Evolutionary conservation across 2,329 filamentous ascomycete genomes (phyloP), one percentile per base, ranked within the genome.

Genomic region (Tolypocladium sp.): DNA sequence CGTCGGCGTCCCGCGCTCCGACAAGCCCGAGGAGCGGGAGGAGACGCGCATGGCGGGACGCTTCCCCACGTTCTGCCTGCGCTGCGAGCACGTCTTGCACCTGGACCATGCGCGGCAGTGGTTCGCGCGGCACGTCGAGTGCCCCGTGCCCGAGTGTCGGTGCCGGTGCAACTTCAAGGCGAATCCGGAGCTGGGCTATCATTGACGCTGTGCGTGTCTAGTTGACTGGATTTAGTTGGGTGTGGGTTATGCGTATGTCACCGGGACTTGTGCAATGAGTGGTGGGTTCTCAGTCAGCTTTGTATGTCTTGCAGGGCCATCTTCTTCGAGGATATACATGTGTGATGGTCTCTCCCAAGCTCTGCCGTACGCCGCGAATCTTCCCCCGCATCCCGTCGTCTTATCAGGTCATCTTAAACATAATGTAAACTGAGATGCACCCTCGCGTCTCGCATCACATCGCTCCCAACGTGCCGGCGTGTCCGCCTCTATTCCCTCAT

Each of bases 41-140:
- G 80, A 84, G 64, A 72, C 74, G 52, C 71, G 74, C 65, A 72
- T 79, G 70, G 79, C 80, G 53, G 82, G 82, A 3, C 77, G 79
- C 53, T 88, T 89, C 66, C 83, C 85, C n/a, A 87, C 84, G 0
- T 89, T 89, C 66, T 89, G 86, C 62, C 76, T 89, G 51, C 80
- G 81, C 64, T 89, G 86, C 68, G 85, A 88, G 66, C 86, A 89
- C 67, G 84, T 87, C 12, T 72, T 86, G 66, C 86, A 89, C 65
- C 76, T 88, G 59, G 86, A 88, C 64, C 86, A 89, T 67, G 85
- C 85, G 7, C 73, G 83, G 64, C 79, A 82, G 71, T 89, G 86
- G 86, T 89, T 89, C 65, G 75, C 79, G 8, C 73, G 83, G 38
- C 85, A 88, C 63, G 78, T 79, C 35, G 84, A 89, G 71, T 89